These are phyloP conservation scores for Avena sativa DNA, from an alignment of 176 grass and related monocot genomes.

Conservation along the genomic window DNA sequence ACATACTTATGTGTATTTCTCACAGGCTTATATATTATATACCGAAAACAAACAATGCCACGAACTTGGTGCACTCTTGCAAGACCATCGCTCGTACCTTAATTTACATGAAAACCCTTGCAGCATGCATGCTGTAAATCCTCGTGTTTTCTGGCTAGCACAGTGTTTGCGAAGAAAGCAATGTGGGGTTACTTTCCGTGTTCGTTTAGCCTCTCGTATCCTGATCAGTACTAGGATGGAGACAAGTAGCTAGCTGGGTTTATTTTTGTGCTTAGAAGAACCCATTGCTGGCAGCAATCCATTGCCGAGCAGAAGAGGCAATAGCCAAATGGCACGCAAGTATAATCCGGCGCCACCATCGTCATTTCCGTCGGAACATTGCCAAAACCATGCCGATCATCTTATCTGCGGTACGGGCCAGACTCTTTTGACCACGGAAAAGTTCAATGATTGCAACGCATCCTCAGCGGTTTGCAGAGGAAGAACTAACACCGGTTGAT, in stretches of 20 bases:
- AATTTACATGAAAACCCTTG: no score
- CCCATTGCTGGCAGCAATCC: not conserved
- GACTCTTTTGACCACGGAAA: not conserved
- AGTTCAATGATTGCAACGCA: not conserved
- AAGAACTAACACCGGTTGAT: not conserved
- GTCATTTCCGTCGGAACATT: not conserved
- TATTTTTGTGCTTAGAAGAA: not conserved
- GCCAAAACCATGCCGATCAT: not conserved
- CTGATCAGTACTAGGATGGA: not conserved
- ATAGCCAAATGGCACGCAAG: not conserved
- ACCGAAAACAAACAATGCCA: no score
- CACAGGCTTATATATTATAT: no score
- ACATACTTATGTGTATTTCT: no score
- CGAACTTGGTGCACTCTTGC: no score
- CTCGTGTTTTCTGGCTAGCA: no score
- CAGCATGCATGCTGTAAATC: no score
- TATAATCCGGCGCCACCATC: not conserved
- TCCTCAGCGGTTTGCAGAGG: not conserved
- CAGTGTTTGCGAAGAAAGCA: no score
- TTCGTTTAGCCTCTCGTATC: no score
- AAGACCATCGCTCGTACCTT: no score
- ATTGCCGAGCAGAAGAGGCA: not conserved
- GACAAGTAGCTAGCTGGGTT: not conserved
- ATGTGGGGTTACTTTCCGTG: no score
- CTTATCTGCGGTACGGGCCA: conserved; percentile 8